Evolutionary conservation across 2,329 filamentous ascomycete species (phyloP).

Genomic region (Botrytis elliptica): DNA sequence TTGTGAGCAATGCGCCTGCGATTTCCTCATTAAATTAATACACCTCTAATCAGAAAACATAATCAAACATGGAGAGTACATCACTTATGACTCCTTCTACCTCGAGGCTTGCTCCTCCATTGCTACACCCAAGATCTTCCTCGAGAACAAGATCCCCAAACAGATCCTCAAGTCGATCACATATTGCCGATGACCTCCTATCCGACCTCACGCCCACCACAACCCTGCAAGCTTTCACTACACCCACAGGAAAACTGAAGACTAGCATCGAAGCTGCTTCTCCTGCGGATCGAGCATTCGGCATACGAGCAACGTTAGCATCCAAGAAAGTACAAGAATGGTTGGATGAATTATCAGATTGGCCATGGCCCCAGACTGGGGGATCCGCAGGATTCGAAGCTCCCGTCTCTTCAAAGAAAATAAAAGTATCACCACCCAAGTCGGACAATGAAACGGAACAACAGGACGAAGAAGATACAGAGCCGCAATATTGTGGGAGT

Average conservation of each 20-base stretch:
- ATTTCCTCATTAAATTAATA: constrained; percentile 11
- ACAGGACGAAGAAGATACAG: constrained; percentile 22
- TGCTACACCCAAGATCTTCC: constrained; percentile 26
- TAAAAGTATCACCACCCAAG: constrained; percentile 40
- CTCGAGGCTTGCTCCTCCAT: constrained; percentile 29
- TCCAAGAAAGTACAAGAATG: constrained; percentile 71
- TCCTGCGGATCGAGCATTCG: constrained; percentile 67
- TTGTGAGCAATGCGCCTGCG: constrained; percentile 28
- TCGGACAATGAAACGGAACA: constrained; percentile 7
- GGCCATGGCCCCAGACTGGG: constrained; percentile 54
- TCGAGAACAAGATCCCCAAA: constrained; percentile 30
- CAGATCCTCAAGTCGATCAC: constrained; percentile 28
- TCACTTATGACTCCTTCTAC: constrained; percentile 27
- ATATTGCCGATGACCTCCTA: constrained; percentile 56
- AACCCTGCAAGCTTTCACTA: constrained; percentile 59
- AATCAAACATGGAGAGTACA: constrained; percentile 31
- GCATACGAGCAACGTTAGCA: constrained; percentile 65
- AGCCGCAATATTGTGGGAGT: constrained; percentile 53
- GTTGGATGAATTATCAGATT: constrained; percentile 66
- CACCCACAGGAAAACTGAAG: constrained; percentile 52
- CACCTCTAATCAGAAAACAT: neutral
- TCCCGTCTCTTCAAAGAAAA: constrained; percentile 44
- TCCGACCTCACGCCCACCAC: constrained; percentile 59
- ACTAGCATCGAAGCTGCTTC: constrained; percentile 63
- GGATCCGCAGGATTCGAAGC: constrained; percentile 56